Base-by-base conservation (phyloP, 169 alveolate species). In the Cystoisospora suis region DNA sequence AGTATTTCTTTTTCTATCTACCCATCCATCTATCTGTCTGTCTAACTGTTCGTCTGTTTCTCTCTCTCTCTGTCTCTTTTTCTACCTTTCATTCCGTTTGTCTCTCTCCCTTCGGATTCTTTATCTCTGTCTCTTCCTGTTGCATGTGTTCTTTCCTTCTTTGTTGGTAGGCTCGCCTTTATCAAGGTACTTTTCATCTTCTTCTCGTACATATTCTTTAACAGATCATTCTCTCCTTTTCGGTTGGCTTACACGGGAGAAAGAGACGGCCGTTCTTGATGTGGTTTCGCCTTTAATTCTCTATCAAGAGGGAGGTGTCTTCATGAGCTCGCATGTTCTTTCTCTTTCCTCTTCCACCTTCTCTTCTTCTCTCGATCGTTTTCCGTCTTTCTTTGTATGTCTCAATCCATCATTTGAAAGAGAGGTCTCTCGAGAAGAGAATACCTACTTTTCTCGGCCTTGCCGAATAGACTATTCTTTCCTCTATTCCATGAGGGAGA, bases 331-430 rank as follows among this genome's bases (percentile, higher is more conserved):
- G 34, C 58, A 40, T 53, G 3, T 72, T 17, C 6, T 72, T 17
- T 23, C 83, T 29, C 58, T 72, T 6, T 38, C 42, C 47, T 32
- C 56, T 38, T 40, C 42, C 36, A n/a, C 83, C 47, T 6, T 6
- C n/a, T n/a, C n/a, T n/a, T n/a, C n/a, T n/a, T n/a, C n/a, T n/a
- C n/a, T n/a, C n/a, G n/a, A n/a, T n/a, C n/a, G n/a, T 3, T 32
- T 72, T 34, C 83, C 83, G 23, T 6, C 83, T 3, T 72, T 72
- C 56, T 53, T 72, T 29, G 83, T 72, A 17, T 72, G 83, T 53
- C 58, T 40, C 9, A 72, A 72, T 34, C 58, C 3, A 9, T 53
- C 65, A 15, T 53, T 53, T 23, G 23, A 53, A 12, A 53, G 65
- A 12, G n/a, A n/a, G n/a, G n/a, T n/a, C n/a, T n/a, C n/a, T n/a